Conservation (phyloP, 2,329 filamentous ascomycete genomes). For the Stromatinia cepivora region DNA sequence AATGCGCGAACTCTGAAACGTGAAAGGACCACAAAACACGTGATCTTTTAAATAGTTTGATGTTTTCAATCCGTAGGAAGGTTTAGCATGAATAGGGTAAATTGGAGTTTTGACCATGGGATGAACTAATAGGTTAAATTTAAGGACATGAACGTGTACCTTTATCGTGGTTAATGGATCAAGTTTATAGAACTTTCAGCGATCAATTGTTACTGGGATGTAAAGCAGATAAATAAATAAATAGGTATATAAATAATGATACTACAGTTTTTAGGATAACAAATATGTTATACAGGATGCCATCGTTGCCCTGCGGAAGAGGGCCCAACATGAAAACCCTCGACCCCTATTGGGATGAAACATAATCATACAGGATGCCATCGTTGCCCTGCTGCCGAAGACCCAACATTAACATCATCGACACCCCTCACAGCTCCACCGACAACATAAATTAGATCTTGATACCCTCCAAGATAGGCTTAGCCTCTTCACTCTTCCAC, state of each 20-base stretch:
- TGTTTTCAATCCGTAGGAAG: not conserved
- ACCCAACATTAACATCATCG: constrained; percentile 37
- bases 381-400: constrained; percentile 37
- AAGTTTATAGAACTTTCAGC: too few species aligned
- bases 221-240: constrained; percentile 3
- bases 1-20: constrained; percentile 34
- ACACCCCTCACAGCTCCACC: constrained; percentile 23
- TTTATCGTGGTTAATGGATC: not conserved
- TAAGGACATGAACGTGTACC: not conserved
- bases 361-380: constrained; percentile 36
- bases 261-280: constrained; percentile 23
- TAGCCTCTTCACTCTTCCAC: constrained; percentile 70
- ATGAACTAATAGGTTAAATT: not conserved
- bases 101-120: not conserved
- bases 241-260: constrained; percentile 14
- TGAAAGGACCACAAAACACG: constrained; percentile 19
- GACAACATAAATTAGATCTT: constrained; percentile 36
- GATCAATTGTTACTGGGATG: not conserved
- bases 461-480: constrained; percentile 40
- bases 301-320: constrained; percentile 39
- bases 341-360: constrained; percentile 32
- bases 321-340: constrained; percentile 39
- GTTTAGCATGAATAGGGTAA: constrained; percentile 15
- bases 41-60: constrained; percentile 16
- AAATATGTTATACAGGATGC: constrained; percentile 34